phyloP scores from a whole-genome alignment of 2,329 filamentous ascomycete genomes.

The Fusarium burgessii region DNA sequence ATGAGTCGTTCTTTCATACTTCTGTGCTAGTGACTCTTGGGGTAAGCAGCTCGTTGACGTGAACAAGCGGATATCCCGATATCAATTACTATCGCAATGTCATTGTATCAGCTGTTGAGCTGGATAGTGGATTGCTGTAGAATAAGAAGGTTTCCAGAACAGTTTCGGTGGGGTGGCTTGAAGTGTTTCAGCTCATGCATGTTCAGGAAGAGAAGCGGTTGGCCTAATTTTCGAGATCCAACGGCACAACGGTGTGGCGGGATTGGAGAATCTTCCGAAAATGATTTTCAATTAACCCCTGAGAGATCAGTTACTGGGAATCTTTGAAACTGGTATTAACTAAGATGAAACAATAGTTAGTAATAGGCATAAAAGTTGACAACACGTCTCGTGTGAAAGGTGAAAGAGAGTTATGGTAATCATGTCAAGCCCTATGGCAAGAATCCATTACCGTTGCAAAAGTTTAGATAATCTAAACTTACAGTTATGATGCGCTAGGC shows the following conservation, averaged over 20 bases:
- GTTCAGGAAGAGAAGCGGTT: constrained; percentile 36
- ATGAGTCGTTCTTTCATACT: neutral
- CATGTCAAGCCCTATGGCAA: neutral
- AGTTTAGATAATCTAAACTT: neutral
- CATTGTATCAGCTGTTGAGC: constrained; percentile 24
- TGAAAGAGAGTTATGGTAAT: neutral
- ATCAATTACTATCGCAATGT: neutral
- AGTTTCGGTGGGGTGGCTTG: constrained; percentile 37
- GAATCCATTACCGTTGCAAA: neutral
- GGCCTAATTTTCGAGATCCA: constrained; percentile 39
- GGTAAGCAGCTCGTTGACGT: neutral
- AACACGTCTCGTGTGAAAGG: neutral
- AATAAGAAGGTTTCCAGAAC: constrained; percentile 48
- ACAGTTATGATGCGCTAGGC: neutral
- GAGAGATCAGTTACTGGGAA: neutral
- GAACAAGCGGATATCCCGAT: constrained; percentile 10
- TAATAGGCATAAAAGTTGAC: neutral
- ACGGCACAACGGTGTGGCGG: constrained; percentile 37
- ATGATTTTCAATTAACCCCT: constrained; percentile 10
- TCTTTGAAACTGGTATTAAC: neutral
- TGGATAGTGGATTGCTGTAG: constrained; percentile 31
- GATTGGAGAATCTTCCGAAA: constrained; percentile 42
- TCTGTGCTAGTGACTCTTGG: neutral
- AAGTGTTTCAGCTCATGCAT: constrained; percentile 43
- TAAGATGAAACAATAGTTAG: neutral